phyloP scores from a whole-genome alignment of 2,329 filamentous ascomycete species.

The Sclerotinia sclerotiorum region DNA sequence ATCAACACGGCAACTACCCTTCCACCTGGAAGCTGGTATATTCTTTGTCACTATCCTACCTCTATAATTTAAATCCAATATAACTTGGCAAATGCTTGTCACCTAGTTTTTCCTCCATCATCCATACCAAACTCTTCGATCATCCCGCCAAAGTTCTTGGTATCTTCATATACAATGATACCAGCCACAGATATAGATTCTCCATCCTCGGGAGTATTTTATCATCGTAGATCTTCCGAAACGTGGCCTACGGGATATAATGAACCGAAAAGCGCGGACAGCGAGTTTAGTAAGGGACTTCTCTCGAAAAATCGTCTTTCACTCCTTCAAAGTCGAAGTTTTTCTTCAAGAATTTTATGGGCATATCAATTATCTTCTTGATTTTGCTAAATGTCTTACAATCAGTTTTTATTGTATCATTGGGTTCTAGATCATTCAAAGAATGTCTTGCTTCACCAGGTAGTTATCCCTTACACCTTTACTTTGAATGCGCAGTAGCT shows the following conservation, averaged over 20 bases:
- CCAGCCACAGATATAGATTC: neutral
- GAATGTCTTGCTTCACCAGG: neutral
- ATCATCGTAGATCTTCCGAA: slow-evolving; percentile 1
- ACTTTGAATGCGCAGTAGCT: neutral
- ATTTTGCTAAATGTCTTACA: neutral
- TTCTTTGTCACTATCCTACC: neutral
- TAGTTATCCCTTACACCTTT: neutral
- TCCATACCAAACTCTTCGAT: neutral
- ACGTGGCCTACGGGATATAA: neutral
- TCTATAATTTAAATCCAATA: neutral
- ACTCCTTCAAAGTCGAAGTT: neutral
- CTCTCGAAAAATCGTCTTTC: neutral
- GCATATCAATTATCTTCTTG: neutral
- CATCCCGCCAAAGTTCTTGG: neutral
- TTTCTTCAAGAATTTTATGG: neutral
- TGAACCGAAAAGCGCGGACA: neutral
- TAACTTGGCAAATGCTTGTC: slow-evolving; percentile 11
- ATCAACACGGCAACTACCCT: neutral
- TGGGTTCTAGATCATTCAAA: neutral
- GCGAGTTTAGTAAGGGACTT: neutral
- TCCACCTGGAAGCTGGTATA: neutral
- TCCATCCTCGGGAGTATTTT: neutral
- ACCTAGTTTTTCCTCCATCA: neutral
- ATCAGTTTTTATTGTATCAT: neutral
- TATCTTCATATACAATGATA: neutral